Base-by-base conservation (phyloP, 371 early-diverging fungal species). In the Mortierella sp. region DNA sequence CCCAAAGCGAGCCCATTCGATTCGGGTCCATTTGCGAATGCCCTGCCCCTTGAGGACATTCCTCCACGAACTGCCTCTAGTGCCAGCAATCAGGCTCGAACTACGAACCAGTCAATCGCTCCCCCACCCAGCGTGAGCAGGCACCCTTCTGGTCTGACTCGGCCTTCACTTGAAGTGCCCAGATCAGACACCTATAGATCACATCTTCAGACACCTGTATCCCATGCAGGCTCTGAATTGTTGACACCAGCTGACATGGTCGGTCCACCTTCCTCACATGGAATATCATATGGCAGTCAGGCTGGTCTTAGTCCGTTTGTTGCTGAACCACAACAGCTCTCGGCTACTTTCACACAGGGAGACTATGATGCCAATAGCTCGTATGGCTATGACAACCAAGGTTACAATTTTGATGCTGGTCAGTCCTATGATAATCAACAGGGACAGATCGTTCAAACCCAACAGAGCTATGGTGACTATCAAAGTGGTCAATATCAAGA, bases 1-100 rank as follows among this genome's bases (percentile, higher is more conserved):
- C 61, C 68, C 19, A 74, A 61, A 47, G 57, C 61, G 5, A 66
- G 62, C 29, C 15, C 59, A 4, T 37, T 46, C 3, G 65, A 64
- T 45, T 56, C 69, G 9, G 76, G 76, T 15, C 76, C 76, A 11
- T 76, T 76, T 53, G 68, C 76, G 37, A 71, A 76, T 37, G 76
- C 76, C 1, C 76, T 64, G 25, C 71, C 76, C 5, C 46, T 76
- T 26, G 70, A 71, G 1, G 76, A 76, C 18, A 50, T 67, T 16
- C 71, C 76, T 12, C 56, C 68, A 23, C 66, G 76, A 4, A 64
- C 76, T 16, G 51, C 67, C 5, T 76, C 76, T 14, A 57, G 67
- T 18, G 62, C 75, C 26, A 75, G 70, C 66, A 75, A 64, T n/a
- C 53, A 60, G 15, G 58, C 60, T 15, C 67, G 68, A 46, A 25